Evolutionary conservation across 345 rosid species (phyloP).

Genomic region (Noccaea bulbosa): DNA sequence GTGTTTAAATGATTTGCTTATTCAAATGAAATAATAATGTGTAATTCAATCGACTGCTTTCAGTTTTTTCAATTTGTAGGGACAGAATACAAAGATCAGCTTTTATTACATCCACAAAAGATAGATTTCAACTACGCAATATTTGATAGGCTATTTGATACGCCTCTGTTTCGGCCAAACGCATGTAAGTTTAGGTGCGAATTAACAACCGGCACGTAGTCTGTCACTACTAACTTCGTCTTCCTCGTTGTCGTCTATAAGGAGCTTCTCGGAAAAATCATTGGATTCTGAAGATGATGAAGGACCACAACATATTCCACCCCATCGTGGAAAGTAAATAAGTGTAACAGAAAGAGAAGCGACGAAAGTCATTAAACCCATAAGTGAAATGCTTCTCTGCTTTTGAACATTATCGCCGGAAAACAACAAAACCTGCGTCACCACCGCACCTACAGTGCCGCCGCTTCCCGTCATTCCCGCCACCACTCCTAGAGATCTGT

Average conservation of each 20-base stretch:
- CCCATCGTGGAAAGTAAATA: constrained; percentile 64
- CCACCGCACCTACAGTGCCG: constrained; percentile 79
- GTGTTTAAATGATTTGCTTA: too few species aligned
- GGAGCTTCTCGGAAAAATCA: constrained; percentile 33
- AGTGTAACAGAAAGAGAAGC: constrained; percentile 57
- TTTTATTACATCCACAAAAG: neutral
- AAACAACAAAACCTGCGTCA: constrained; percentile 65
- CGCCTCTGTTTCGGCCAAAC: neutral
- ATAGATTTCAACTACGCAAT: neutral
- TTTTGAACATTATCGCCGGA: constrained; percentile 57
- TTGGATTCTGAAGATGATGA: constrained; percentile 28
- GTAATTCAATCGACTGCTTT: neutral
- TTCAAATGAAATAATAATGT: too few species aligned
- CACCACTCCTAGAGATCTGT: constrained; percentile 83
- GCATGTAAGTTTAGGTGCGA: neutral
- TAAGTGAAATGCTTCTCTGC: constrained; percentile 77
- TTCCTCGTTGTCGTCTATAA: constrained; percentile 35
- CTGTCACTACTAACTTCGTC: neutral
- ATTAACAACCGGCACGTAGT: constrained; percentile 28
- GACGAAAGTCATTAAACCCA: constrained; percentile 73
- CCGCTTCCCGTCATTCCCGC: constrained; percentile 90
- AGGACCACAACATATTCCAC: constrained; percentile 66
- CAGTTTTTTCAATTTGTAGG: neutral
- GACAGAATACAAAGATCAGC: too few species aligned
- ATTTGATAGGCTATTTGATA: neutral